Base-by-base conservation (phyloP, 73 alveolate genomes). In the Paramecium pentaurelia region DNA sequence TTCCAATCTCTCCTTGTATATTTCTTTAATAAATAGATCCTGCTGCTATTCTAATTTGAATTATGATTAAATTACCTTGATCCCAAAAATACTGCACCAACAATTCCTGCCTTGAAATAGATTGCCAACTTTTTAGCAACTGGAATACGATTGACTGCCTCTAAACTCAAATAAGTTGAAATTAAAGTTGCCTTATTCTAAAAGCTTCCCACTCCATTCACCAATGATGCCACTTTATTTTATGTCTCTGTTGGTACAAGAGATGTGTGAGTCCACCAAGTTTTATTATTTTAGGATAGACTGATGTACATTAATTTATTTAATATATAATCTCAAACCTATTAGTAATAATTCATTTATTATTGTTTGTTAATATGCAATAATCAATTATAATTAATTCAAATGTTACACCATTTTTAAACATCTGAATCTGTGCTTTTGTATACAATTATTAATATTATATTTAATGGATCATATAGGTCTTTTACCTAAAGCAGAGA, bases 101-200 rank as follows among this genome's bases (percentile, higher is more conserved):
- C 93, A 38, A 87, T 36, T 60, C 93, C 93, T 54, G 93, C 93
- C 49, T 86, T 87, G 30, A 60, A 87, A 38, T 87, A 87, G 27
- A 87, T 28, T 34, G 87, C 86, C 86, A 87, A 87, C 14, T 64
- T 87, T 34, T 49, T 44, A 4, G 73, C 40, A 20, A 40, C 36
- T n/a, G 54, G 28, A 27, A 87, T 60, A 42, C 93, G 64, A 60
- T 87, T 87, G 51, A 87, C 93, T 25, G 73, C 70, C 59, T 87
- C 93, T 77, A 87, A 64, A 37, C 86, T 64, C 44, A 60, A 36
- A 73, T 77, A 87, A 37, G 73, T 54, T 27, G 75, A 71, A 16
- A 87, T 60, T 38, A 87, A 70, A 42, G 86, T 37, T 28, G 77
- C 75, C 37, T 77, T 77, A 34, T 87, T 87, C 30, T 38, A 32